Evolutionary conservation across 2,329 filamentous ascomycete genomes (phyloP).

Genomic region (Cladophialophora carrionii): DNA sequence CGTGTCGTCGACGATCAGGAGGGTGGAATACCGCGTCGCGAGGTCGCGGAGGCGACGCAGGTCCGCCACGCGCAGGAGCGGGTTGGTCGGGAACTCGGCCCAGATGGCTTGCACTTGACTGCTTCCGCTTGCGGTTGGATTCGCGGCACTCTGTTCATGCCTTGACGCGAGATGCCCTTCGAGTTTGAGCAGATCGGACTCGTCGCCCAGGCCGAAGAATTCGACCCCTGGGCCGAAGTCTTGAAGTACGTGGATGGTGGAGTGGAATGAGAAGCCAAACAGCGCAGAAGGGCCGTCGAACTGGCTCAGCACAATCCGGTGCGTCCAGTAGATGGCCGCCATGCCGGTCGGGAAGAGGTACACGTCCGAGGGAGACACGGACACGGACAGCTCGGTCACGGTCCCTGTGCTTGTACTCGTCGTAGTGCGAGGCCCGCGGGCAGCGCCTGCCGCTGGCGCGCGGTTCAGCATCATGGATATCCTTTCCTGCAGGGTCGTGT

Average conservation of each 20-base stretch:
- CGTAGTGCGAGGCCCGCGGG: neutral
- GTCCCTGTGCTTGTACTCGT: no score
- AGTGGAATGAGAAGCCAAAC: slow-evolving; percentile 59
- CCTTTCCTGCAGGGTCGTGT: slow-evolving; percentile 15
- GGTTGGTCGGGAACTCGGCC: slow-evolving; percentile 57
- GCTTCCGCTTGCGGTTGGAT: slow-evolving; percentile 40
- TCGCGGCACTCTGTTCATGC: no score
- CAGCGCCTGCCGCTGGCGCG: no score
- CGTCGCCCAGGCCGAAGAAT: slow-evolving; percentile 54
- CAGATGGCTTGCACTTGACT: slow-evolving; percentile 41
- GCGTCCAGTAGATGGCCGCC: slow-evolving; percentile 55
- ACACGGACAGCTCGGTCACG: no score
- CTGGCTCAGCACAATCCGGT: slow-evolving; percentile 46
- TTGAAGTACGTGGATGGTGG: slow-evolving; percentile 55
- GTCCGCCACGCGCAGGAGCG: slow-evolving; percentile 50
- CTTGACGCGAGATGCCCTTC: slow-evolving; percentile 53
- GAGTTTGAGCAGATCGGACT: slow-evolving; percentile 56
- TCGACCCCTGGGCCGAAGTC: slow-evolving; percentile 50
- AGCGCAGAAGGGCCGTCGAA: slow-evolving; percentile 48
- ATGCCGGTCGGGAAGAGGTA: slow-evolving; percentile 61
- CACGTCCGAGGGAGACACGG: slow-evolving; percentile 48
- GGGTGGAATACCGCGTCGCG: slow-evolving; percentile 44
- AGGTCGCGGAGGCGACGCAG: slow-evolving; percentile 47
- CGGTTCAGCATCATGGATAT: slow-evolving; percentile 23
- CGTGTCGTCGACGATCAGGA: slow-evolving; percentile 47